Conservation (phyloP, 306 rosid species). For the Oemleria cerasiformis region DNA sequence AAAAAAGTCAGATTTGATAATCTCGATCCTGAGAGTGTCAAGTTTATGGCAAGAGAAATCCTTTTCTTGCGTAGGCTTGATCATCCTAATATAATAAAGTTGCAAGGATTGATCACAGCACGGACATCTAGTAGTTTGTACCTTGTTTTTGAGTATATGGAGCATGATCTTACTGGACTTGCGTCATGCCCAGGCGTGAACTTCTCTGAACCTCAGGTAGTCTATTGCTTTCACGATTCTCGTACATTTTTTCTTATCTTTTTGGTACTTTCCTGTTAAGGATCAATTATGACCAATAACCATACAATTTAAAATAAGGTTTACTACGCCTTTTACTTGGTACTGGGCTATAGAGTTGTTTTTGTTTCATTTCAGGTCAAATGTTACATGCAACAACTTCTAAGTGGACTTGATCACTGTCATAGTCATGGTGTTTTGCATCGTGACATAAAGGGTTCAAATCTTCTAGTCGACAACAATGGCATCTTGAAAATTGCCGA, state of each 20-base stretch:
- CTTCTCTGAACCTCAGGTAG: slow-evolving; percentile 89
- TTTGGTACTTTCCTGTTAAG: not conserved
- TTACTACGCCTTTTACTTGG: slow-evolving; percentile 3
- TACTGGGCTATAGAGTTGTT: slow-evolving; percentile 25
- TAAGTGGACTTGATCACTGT: slow-evolving; percentile 84
- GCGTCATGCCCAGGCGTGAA: slow-evolving; percentile 61
- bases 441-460: slow-evolving; percentile 98
- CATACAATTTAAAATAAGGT: not conserved
- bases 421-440: slow-evolving; percentile 87
- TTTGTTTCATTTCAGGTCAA: slow-evolving; percentile 51
- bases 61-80: slow-evolving; percentile 83
- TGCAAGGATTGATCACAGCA: slow-evolving; percentile 85
- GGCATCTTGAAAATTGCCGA: slow-evolving; percentile 93
- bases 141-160: slow-evolving; percentile 92
- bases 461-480: slow-evolving; percentile 75
- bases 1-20: slow-evolving; percentile 87
- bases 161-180: slow-evolving; percentile 96
- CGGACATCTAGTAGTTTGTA: slow-evolving; percentile 76
- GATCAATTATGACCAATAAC: slow-evolving; percentile 8
- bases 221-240: slow-evolving; percentile 1
- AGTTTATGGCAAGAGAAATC: slow-evolving; percentile 96
- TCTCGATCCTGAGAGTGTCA: slow-evolving; percentile 85
- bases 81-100: slow-evolving; percentile 84
- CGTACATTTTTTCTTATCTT: slow-evolving; percentile 5
- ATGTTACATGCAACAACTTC: slow-evolving; percentile 93